A percentile compares a stretch with the other conserved stretches of the same genome.
Evolutionary conservation across 768 basidiomycete species (phyloP).

Genomic region (Pisolithus orientalis): DNA sequence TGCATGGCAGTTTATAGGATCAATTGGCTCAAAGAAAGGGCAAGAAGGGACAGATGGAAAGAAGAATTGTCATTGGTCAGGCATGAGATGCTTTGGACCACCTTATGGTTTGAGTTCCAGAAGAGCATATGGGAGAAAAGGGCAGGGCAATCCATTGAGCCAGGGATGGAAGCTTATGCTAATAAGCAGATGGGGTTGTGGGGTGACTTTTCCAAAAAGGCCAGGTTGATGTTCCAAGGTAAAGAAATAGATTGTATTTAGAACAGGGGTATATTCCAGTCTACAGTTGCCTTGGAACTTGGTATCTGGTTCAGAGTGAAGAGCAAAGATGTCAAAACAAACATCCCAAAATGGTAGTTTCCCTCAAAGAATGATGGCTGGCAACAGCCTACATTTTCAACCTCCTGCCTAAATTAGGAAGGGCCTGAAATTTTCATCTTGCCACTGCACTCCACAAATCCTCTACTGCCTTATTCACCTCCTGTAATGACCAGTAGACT

Average conservation of each 20-base stretch:
- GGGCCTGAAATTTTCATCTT: not conserved
- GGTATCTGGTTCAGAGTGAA: too few species aligned
- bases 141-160: not conserved
- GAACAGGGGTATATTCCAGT: not conserved
- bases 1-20: too few species aligned
- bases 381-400: too few species aligned
- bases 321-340: not conserved
- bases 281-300: too few species aligned
- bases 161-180: not conserved
- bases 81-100: slow-evolving; percentile 15
- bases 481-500: too few species aligned
- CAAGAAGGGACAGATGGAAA: slow-evolving; percentile 4
- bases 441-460: not conserved
- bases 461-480: not conserved
- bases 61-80: slow-evolving; percentile 11
- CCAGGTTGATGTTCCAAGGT: not conserved
- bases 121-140: not conserved
- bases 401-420: not conserved
- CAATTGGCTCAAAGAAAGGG: too few species aligned
- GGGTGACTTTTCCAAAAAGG: not conserved
- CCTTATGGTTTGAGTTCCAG: slow-evolving; percentile 4
- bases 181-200: not conserved
- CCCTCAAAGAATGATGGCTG: not conserved
- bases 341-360: not conserved
- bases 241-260: not conserved